Conservation (phyloP, 192 early-diverging fungal genomes). For the Coemansia sp. region DNA sequence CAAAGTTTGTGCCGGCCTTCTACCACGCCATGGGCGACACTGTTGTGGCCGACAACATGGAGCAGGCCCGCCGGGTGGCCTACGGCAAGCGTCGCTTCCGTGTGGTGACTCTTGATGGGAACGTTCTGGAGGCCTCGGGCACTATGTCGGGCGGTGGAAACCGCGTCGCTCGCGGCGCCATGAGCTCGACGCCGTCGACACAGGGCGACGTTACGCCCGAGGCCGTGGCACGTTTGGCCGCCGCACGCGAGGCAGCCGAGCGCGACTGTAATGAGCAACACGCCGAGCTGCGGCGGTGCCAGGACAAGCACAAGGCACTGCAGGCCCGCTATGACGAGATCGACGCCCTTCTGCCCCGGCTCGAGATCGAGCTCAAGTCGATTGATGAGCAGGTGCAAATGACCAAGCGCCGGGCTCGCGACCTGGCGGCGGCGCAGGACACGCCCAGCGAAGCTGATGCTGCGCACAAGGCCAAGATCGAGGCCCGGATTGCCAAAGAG, state of each 20-base stretch:
- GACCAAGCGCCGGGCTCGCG: conserved; percentile 58
- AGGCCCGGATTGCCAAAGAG: conserved; percentile 45
- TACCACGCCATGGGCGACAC: conserved; percentile 83
- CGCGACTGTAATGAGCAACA: conserved; percentile 49
- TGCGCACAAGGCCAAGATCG: conserved; percentile 36
- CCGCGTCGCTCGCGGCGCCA: conserved; percentile 70
- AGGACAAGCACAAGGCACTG: conserved; percentile 37
- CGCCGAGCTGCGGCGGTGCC: conserved; percentile 15
- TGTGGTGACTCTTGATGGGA: conserved; percentile 90
- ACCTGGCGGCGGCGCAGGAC: conserved; percentile 21
- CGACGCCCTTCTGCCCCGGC: conserved; percentile 59
- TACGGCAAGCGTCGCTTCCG: conserved; percentile 77
- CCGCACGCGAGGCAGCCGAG: conserved; percentile 57
- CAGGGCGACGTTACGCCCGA: conserved; percentile 53
- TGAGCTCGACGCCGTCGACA: conserved; percentile 68
- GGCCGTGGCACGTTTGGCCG: conserved; percentile 53
- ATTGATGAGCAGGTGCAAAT: conserved; percentile 61
- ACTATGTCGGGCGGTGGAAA: conserved; percentile 91
- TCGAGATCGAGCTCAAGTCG: conserved; percentile 69
- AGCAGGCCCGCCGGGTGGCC: conserved; percentile 82
- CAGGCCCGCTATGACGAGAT: conserved; percentile 52
- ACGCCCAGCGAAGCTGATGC: conserved; percentile 32
- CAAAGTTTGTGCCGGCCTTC: conserved; percentile 72
- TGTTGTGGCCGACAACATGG: conserved; percentile 74
- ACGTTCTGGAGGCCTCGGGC: conserved; percentile 85